Conservation (phyloP, 1,284 basidiomycete species). For the Puccinia coronata region DNA sequence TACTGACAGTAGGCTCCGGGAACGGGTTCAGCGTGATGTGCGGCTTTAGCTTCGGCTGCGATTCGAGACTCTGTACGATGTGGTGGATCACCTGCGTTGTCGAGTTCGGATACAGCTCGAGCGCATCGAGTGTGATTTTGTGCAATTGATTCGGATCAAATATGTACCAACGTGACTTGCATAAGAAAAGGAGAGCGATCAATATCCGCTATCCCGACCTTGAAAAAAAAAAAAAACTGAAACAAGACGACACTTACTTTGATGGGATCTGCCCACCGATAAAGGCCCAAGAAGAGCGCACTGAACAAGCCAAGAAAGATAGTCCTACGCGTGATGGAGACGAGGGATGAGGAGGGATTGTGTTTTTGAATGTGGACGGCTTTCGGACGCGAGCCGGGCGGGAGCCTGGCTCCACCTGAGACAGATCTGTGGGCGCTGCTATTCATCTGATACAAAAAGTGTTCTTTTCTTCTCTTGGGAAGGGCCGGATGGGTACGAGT, state of each 20-base stretch:
- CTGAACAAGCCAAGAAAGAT: constrained; percentile 12
- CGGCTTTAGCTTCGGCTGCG: constrained; percentile 8
- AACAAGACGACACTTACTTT: not conserved
- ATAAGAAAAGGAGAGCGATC: not conserved
- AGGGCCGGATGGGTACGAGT: not conserved
- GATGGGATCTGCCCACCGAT: constrained; percentile 39
- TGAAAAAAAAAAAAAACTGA: not conserved
- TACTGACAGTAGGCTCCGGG: not conserved
- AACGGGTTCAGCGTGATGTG: constrained; percentile 23
- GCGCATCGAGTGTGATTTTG: constrained; percentile 70
- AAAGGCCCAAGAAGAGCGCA: constrained; percentile 18
- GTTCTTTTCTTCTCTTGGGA: too few relatives aligned
- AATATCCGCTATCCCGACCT: too few relatives aligned
- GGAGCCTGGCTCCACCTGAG: not conserved
- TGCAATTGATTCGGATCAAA: constrained; percentile 70
- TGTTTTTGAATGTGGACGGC: constrained; percentile 37
- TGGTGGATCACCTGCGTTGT: constrained; percentile 70
- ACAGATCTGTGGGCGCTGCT: constrained; percentile 23
- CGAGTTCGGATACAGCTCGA: constrained; percentile 67
- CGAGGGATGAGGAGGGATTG: not conserved
- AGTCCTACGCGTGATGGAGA: not conserved
- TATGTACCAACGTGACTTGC: constrained; percentile 66
- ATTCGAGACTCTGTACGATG: constrained; percentile 70
- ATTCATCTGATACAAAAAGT: too few relatives aligned
- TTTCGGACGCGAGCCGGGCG: constrained; percentile 7